A percentile compares a stretch with the other conserved stretches of the same genome.
Conservation (phyloP, 2,329 filamentous ascomycete genomes). For the Phialocephala sp. region DNA sequence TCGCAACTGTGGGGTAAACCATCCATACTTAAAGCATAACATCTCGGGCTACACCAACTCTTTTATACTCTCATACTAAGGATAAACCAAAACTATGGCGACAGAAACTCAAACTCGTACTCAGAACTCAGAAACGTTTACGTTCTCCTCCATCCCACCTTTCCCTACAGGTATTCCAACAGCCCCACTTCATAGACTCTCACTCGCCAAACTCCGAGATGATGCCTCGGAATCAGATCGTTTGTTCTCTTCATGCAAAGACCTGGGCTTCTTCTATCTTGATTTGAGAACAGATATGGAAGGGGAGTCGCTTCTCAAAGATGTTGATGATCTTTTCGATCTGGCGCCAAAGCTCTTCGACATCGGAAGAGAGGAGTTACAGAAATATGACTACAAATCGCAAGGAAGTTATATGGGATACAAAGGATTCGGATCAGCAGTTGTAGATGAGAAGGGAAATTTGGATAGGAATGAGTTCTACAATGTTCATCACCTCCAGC, state of each 20-base stretch:
- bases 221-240: conserved; percentile 23
- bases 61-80: neutral
- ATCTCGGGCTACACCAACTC: neutral
- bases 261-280: conserved; percentile 40
- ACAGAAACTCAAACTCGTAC: conserved; percentile 9
- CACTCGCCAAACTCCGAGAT: conserved; percentile 27
- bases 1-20: neutral
- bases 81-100: neutral
- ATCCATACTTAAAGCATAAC: neutral
- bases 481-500: conserved; percentile 25
- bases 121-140: neutral
- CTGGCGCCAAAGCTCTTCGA: conserved; percentile 40
- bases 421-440: conserved; percentile 34
- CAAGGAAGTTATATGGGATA: conserved; percentile 38
- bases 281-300: conserved; percentile 31
- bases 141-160: conserved; percentile 27
- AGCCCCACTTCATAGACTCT: conserved; percentile 34
- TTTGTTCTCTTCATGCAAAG: conserved; percentile 33
- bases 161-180: conserved; percentile 35
- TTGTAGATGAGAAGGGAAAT: conserved; percentile 37
- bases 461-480: conserved; percentile 41
- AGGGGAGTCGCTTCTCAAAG: conserved; percentile 33
- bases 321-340: conserved; percentile 32
- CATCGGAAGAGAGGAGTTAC: conserved; percentile 55
- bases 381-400: conserved; percentile 56